Evolutionary conservation across 257 asterid species (phyloP).

Genomic region (Linaria vulgaris): DNA sequence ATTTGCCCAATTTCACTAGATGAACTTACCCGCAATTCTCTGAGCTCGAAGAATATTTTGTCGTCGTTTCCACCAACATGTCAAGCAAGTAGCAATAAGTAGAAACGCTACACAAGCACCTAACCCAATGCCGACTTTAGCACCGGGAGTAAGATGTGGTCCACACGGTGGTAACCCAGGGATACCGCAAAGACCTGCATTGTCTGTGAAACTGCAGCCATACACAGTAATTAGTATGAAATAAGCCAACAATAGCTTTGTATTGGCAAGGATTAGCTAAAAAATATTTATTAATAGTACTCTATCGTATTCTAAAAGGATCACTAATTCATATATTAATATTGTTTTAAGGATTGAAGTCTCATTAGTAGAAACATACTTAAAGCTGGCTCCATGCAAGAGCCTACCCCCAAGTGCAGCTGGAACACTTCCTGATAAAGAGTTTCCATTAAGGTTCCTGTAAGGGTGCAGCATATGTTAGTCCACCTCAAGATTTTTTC

Average conservation of each 20-base stretch:
- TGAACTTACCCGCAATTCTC: constrained; percentile 70
- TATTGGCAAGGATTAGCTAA: too few relatives aligned
- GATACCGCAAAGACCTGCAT: constrained; percentile 92
- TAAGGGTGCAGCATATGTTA: constrained; percentile 20
- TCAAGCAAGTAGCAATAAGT: constrained; percentile 58
- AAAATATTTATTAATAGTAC: not conserved
- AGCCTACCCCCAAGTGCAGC: constrained; percentile 90
- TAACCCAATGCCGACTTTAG: constrained; percentile 49
- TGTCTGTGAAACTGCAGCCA: constrained; percentile 84
- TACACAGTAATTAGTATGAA: constrained; percentile 20
- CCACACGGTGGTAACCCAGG: constrained; percentile 84
- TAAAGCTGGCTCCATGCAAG: constrained; percentile 83
- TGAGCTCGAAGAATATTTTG: constrained; percentile 86
- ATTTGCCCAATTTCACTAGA: not conserved
- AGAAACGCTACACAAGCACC: constrained; percentile 53
- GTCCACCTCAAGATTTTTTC: not conserved
- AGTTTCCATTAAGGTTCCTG: constrained; percentile 91
- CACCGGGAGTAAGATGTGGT: constrained; percentile 70
- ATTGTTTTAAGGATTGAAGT: constrained; percentile 2
- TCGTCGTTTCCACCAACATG: constrained; percentile 92
- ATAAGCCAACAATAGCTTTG: constrained; percentile 3
- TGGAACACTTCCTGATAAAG: constrained; percentile 85
- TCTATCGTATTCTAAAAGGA: not conserved
- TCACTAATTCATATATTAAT: not conserved
- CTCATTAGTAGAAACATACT: constrained; percentile 28